phyloP scores from a whole-genome alignment of 306 rosid species.

The Casuarina equisetifolia region DNA sequence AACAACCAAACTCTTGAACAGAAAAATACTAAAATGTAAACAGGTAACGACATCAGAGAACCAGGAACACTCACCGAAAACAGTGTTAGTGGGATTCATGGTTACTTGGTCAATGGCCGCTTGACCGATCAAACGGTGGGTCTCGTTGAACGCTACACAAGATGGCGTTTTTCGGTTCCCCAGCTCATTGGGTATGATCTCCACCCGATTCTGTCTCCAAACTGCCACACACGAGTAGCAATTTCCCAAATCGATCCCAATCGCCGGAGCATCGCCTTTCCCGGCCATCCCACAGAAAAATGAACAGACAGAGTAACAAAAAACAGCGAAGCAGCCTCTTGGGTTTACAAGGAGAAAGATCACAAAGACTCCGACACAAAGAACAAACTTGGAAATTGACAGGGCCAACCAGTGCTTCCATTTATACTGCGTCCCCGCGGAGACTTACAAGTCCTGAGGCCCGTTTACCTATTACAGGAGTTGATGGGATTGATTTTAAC shows the following conservation, averaged over 20 bases:
- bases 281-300: slow-evolving; percentile 27
- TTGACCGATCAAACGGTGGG: slow-evolving; percentile 46
- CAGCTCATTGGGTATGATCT: slow-evolving; percentile 51
- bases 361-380: neutral
- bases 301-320: neutral
- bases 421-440: too few relatives aligned
- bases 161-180: slow-evolving; percentile 59
- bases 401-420: neutral
- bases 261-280: slow-evolving; percentile 45
- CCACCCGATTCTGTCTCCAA: slow-evolving; percentile 58
- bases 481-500: too few relatives aligned
- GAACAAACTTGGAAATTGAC: slow-evolving; percentile 23
- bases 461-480: too few relatives aligned
- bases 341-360: neutral
- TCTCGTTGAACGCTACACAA: slow-evolving; percentile 50
- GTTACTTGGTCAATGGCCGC: slow-evolving; percentile 47
- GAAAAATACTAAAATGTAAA: neutral
- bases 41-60: neutral
- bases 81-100: slow-evolving; percentile 49
- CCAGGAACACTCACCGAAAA: slow-evolving; percentile 36
- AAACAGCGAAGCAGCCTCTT: neutral
- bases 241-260: slow-evolving; percentile 59
- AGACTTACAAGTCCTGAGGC: too few relatives aligned
- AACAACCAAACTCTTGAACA: too few relatives aligned
- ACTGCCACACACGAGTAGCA: slow-evolving; percentile 50